Evolutionary conservation across 2,329 filamentous ascomycete genomes (phyloP).

Genomic region (Fusarium sp.): DNA sequence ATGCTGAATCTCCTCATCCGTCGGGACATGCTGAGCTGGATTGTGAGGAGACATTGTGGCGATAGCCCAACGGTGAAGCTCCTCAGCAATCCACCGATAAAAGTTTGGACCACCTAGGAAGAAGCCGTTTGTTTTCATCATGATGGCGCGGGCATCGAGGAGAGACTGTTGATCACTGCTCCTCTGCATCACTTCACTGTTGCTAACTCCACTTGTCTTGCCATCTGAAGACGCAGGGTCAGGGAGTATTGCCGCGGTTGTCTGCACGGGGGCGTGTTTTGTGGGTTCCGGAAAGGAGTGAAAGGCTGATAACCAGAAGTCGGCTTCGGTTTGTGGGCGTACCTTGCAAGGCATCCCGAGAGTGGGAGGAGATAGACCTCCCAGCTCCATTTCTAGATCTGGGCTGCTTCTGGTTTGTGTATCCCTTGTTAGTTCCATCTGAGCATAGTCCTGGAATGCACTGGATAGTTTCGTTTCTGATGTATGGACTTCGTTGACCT

Average conservation of each 20-base stretch:
- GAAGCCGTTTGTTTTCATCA: slow-evolving; percentile 16
- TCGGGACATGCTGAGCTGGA: slow-evolving; percentile 44
- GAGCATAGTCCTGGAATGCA: background rate
- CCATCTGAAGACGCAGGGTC: background rate
- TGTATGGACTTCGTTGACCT: fast-evolving
- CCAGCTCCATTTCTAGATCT: background rate
- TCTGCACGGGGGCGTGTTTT: background rate
- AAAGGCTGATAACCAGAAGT: slow-evolving; percentile 3
- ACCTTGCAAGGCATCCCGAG: background rate
- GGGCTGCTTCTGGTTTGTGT: background rate
- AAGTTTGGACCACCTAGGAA: slow-evolving; percentile 39
- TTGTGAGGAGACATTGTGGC: slow-evolving; percentile 46
- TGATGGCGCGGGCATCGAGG: background rate
- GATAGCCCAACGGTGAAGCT: slow-evolving; percentile 39
- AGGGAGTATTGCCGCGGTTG: background rate
- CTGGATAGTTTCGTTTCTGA: background rate
- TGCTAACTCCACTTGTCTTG: background rate
- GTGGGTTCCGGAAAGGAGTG: background rate
- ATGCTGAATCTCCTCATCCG: slow-evolving; percentile 48
- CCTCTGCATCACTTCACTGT: background rate
- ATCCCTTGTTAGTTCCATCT: too few relatives aligned
- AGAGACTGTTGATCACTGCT: background rate
- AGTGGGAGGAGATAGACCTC: background rate
- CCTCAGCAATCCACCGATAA: slow-evolving; percentile 31
- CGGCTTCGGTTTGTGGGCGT: slow-evolving; percentile 1